phyloP scores from a whole-genome alignment of 2,329 filamentous ascomycete species.

The Neobulgaria alba region DNA sequence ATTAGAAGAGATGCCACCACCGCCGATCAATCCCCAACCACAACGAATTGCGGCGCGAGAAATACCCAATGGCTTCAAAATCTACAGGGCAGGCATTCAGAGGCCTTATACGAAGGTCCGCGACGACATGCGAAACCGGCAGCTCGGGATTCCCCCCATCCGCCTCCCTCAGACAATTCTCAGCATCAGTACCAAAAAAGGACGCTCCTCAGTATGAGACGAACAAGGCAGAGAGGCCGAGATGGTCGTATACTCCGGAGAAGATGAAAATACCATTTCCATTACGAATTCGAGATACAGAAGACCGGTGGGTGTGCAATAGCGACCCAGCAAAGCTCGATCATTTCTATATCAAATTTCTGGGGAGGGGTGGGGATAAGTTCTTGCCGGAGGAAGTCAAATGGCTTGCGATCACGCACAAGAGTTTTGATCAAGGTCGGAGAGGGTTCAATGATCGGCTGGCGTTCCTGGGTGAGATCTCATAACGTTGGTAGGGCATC shows the following conservation, averaged over 20 bases:
- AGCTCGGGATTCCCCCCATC: slow-evolving; percentile 12
- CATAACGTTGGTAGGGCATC: not conserved
- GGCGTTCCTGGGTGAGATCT: slow-evolving; percentile 68
- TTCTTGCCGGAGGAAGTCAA: slow-evolving; percentile 85
- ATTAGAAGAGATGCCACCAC: not conserved
- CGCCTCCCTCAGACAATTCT: slow-evolving; percentile 19
- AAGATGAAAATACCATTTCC: slow-evolving; percentile 62
- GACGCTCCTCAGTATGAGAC: slow-evolving; percentile 26
- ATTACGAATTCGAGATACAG: slow-evolving; percentile 42
- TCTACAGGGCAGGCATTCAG: slow-evolving; percentile 34
- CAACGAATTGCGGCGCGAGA: not conserved
- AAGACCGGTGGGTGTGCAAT: slow-evolving; percentile 60
- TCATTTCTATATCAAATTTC: slow-evolving; percentile 64
- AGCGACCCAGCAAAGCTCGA: slow-evolving; percentile 66
- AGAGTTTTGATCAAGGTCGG: slow-evolving; percentile 93
- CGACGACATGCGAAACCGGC: slow-evolving; percentile 21
- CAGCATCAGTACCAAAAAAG: slow-evolving; percentile 17
- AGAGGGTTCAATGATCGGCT: slow-evolving; percentile 91
- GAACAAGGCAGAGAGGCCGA: slow-evolving; percentile 37
- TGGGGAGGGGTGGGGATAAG: slow-evolving; percentile 64
- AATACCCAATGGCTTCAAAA: slow-evolving; percentile 38
- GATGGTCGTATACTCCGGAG: slow-evolving; percentile 64
- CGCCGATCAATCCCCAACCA: not conserved
- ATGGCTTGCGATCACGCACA: slow-evolving; percentile 95
- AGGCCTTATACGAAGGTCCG: slow-evolving; percentile 26